Percentiles rank a stretch among this genome's conserved stretches.
phyloP scores from a whole-genome alignment of 1,139 yeast species.

The Geotrichum australiense region DNA sequence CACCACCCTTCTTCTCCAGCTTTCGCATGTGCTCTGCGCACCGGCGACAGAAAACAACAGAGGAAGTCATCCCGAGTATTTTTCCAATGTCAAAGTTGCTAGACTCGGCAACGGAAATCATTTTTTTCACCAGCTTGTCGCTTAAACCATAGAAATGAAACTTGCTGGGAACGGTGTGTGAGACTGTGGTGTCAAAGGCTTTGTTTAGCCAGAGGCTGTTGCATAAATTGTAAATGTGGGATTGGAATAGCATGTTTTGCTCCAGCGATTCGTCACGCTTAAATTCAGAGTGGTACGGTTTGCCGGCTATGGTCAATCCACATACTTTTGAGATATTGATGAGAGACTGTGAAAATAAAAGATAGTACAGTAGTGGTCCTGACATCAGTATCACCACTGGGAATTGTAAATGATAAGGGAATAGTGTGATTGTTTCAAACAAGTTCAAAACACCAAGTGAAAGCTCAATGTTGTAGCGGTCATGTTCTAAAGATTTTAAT shows the following conservation, averaged over 20 bases:
- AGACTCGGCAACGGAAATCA: slow-evolving; percentile 6
- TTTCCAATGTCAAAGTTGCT: slow-evolving; percentile 3
- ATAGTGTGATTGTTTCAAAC: slow-evolving; percentile 25
- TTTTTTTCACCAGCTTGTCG: slow-evolving; percentile 6
- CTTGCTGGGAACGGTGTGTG: background rate
- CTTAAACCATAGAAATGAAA: slow-evolving; percentile 8
- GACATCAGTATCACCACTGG: slow-evolving; percentile 36
- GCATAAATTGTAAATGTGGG: slow-evolving; percentile 15
- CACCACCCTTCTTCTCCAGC: slow-evolving; percentile 40
- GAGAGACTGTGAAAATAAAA: slow-evolving; percentile 40
- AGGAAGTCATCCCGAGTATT: slow-evolving; percentile 11
- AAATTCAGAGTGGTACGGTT: slow-evolving; percentile 28
- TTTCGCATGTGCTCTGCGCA: slow-evolving; percentile 42
- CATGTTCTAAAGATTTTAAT: slow-evolving; percentile 18
- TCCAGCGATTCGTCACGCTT: slow-evolving; percentile 30
- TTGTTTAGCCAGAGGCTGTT: slow-evolving; percentile 17
- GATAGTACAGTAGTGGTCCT: slow-evolving; percentile 36
- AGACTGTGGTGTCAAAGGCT: slow-evolving; percentile 11
- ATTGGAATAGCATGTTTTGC: slow-evolving; percentile 13
- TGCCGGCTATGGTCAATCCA: slow-evolving; percentile 43
- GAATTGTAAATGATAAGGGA: slow-evolving; percentile 25
- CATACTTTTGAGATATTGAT: slow-evolving; percentile 44
- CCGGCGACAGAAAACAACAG: slow-evolving; percentile 27
- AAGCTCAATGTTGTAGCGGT: slow-evolving; percentile 21
- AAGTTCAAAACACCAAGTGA: slow-evolving; percentile 22